Evolutionary conservation across 345 rosid genomes (phyloP).

Genomic region (Turritis glabra): DNA sequence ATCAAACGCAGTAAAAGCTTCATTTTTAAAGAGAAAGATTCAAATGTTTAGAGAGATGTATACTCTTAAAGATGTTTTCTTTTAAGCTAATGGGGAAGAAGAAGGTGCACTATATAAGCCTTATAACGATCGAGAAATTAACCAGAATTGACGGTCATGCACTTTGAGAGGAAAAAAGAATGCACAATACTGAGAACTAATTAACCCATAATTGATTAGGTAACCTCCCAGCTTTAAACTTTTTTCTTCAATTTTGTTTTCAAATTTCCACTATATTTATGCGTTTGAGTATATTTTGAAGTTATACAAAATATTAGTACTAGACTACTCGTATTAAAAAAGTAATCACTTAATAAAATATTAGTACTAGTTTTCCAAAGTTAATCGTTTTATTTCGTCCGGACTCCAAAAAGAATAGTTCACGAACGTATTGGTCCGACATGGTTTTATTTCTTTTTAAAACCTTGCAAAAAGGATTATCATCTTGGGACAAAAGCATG

Average conservation of each 20-base stretch:
- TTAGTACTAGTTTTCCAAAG: too few relatives aligned
- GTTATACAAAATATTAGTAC: too few relatives aligned
- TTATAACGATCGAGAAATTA: background rate
- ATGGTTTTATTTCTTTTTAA: too few relatives aligned
- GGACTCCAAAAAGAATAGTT: too few relatives aligned
- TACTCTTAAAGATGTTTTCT: background rate
- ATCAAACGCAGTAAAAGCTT: background rate
- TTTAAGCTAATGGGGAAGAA: background rate
- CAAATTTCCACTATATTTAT: background rate
- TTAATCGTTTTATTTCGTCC: too few relatives aligned
- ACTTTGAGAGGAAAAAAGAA: background rate
- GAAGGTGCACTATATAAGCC: background rate
- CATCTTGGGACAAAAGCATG: background rate
- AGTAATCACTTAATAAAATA: background rate
- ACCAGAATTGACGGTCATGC: background rate
- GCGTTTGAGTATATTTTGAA: background rate
- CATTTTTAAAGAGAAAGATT: background rate
- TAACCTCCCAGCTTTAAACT: background rate
- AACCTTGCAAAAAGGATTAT: background rate
- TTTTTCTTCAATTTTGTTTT: background rate
- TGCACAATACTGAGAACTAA: background rate
- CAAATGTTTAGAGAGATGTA: background rate
- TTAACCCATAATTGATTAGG: background rate
- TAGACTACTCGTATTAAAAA: too few relatives aligned
- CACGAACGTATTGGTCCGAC: too few relatives aligned